Percentiles rank a stretch among this genome's conserved stretches.
These are phyloP conservation scores for Coemansia sp. DNA, from an alignment of 192 early-diverging fungal genomes.

Conservation along the genomic window DNA sequence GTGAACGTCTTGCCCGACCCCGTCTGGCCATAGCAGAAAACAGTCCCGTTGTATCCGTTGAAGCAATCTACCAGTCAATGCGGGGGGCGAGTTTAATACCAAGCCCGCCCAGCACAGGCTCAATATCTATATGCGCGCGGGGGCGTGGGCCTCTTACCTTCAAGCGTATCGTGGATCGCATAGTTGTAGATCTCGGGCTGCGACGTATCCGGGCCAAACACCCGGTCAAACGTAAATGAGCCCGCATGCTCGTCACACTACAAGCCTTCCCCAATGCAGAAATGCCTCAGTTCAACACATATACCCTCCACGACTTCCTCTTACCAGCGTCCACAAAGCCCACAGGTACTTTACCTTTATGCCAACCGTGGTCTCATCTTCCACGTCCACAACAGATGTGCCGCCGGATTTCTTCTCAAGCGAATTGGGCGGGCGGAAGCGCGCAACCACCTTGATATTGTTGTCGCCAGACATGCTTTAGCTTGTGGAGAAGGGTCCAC, in stretches of 20 bases:
- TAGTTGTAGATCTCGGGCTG: slow-evolving; percentile 89
- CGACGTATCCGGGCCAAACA: slow-evolving; percentile 78
- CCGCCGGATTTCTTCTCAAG: slow-evolving; percentile 89
- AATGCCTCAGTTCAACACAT: too few species aligned
- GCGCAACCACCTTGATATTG: slow-evolving; percentile 95
- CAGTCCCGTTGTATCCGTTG: slow-evolving; percentile 97
- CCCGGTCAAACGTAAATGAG: slow-evolving; percentile 83
- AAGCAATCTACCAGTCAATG: slow-evolving; percentile 66
- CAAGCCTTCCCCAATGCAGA: neutral
- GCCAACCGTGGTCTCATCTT: slow-evolving; percentile 56
- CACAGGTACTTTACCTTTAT: too few species aligned
- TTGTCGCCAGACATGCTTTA: slow-evolving; percentile 57
- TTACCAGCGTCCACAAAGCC: too few species aligned
- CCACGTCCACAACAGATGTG: slow-evolving; percentile 73
- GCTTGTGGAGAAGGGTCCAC: neutral
- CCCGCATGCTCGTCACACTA: slow-evolving; percentile 60
- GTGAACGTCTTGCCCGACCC: slow-evolving; percentile 95
- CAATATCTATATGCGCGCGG: neutral
- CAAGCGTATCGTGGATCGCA: slow-evolving; percentile 84
- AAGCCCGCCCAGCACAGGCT: neutral
- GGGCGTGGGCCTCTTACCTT: slow-evolving; percentile 58
- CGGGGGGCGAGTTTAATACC: neutral
- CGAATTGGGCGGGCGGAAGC: slow-evolving; percentile 93
- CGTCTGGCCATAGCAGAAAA: slow-evolving; percentile 99
- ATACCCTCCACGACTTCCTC: too few species aligned